phyloP scores from a whole-genome alignment of 2,329 filamentous ascomycete species.

The Calonectria ilicicola region DNA sequence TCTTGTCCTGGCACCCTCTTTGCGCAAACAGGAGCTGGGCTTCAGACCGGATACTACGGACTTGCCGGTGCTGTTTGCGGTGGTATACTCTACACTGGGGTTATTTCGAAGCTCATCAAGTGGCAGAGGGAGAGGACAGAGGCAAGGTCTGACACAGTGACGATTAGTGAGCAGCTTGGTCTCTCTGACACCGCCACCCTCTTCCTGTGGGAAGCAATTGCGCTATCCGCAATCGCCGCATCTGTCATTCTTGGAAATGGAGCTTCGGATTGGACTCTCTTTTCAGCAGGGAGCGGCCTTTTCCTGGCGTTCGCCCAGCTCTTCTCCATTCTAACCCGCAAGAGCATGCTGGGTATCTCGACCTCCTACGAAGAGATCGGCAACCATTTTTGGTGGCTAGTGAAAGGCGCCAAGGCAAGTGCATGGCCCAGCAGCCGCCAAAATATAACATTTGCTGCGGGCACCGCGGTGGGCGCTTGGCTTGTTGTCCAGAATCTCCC shows the following conservation, averaged over 20 bases:
- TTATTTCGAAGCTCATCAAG: slow-evolving; percentile 52
- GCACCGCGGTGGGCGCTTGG: slow-evolving; percentile 62
- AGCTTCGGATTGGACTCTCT: slow-evolving; percentile 41
- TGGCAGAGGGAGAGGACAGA: slow-evolving; percentile 40
- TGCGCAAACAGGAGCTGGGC: slow-evolving; percentile 67
- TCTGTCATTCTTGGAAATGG: slow-evolving; percentile 46
- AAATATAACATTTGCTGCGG: slow-evolving; percentile 64
- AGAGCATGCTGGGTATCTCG: slow-evolving; percentile 70
- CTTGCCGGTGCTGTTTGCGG: slow-evolving; percentile 67
- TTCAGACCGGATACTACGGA: slow-evolving; percentile 63
- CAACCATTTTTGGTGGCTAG: slow-evolving; percentile 61
- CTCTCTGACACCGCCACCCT: slow-evolving; percentile 52
- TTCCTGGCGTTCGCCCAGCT: slow-evolving; percentile 70
- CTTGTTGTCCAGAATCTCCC: slow-evolving; percentile 49
- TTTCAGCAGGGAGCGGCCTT: slow-evolving; percentile 67
- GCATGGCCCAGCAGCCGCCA: slow-evolving; percentile 50
- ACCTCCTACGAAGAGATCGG: slow-evolving; percentile 72
- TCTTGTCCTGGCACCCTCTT: slow-evolving; percentile 75
- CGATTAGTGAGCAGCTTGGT: slow-evolving; percentile 55
- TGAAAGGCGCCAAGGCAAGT: slow-evolving; percentile 42
- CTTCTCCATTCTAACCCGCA: slow-evolving; percentile 64
- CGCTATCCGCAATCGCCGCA: slow-evolving; percentile 54
- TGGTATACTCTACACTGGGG: slow-evolving; percentile 64
- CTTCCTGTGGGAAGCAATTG: slow-evolving; percentile 56
- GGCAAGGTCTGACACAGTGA: slow-evolving; percentile 44